Conservation (phyloP, 805 yeast species). For the Spathaspora girioi region DNA sequence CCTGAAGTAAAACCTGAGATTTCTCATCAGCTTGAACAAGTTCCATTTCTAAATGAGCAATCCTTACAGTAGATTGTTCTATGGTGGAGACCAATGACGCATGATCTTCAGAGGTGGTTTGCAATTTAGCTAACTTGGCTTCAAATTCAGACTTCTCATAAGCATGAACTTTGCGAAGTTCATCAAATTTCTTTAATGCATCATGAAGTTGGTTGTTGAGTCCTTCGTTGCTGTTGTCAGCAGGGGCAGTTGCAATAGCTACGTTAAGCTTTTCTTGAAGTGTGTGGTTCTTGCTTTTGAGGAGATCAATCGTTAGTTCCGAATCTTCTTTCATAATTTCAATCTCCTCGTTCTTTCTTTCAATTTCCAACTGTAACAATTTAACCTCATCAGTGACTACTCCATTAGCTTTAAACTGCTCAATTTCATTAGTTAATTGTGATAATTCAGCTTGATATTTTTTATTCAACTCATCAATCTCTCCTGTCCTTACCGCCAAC, state of each 20-base stretch:
- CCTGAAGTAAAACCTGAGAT: background rate
- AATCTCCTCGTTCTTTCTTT: background rate
- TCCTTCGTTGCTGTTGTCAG: background rate
- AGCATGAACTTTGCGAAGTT: background rate
- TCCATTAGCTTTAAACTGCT: background rate
- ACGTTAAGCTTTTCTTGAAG: background rate
- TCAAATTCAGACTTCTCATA: background rate
- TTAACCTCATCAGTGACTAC: background rate
- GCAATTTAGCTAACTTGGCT: background rate
- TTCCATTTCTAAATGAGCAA: constrained; percentile 3
- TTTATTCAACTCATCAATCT: constrained; percentile 1
- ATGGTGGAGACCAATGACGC: background rate
- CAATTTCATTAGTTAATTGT: background rate
- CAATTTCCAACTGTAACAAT: background rate
- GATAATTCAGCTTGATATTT: background rate
- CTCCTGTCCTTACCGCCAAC: background rate
- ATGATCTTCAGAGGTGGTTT: background rate
- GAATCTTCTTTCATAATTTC: background rate
- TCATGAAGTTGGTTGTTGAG: background rate
- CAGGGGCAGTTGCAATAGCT: background rate
- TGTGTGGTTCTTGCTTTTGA: background rate
- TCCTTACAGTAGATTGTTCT: background rate
- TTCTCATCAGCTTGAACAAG: background rate
- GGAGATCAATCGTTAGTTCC: background rate
- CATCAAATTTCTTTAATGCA: background rate